Evolutionary conservation across 352 stramenopile genomes (phyloP).

Genomic region (Phytophthora pseudosyringae): DNA sequence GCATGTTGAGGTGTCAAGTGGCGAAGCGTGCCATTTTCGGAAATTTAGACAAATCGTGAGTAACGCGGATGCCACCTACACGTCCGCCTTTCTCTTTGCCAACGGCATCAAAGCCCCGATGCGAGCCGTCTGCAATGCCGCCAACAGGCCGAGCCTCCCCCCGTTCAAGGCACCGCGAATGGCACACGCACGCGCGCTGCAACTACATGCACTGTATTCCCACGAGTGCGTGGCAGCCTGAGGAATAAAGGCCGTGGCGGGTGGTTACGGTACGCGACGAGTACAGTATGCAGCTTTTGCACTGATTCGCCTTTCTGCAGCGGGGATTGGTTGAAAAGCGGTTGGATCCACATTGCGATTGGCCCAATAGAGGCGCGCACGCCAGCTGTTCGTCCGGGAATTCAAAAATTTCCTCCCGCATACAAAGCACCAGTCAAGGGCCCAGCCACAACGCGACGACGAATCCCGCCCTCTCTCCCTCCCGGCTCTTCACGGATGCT

Average conservation of each 20-base stretch:
- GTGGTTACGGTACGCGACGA: too few species aligned
- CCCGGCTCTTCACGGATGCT: constrained; percentile 18
- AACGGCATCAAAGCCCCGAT: neutral
- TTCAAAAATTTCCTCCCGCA: constrained; percentile 24
- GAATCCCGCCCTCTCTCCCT: constrained; percentile 21
- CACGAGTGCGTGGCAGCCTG: too few species aligned
- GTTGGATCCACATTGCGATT: constrained; percentile 4
- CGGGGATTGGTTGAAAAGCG: constrained; percentile 12
- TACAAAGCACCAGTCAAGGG: constrained; percentile 27
- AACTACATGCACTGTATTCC: too few species aligned
- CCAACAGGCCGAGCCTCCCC: too few species aligned
- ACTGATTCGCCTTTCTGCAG: constrained; percentile 4
- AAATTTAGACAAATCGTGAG: constrained; percentile 12
- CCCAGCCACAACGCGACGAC: constrained; percentile 18
- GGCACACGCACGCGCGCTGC: too few species aligned
- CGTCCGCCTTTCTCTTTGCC: neutral
- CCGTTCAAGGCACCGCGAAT: too few species aligned
- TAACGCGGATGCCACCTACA: constrained; percentile 6
- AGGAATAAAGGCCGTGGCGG: too few species aligned
- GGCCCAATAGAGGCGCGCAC: constrained; percentile 2
- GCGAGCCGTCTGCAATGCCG: neutral
- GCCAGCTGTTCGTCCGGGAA: constrained; percentile 17
- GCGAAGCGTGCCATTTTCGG: constrained; percentile 3
- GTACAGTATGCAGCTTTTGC: neutral
- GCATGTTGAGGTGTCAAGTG: neutral